Base-by-base conservation (phyloP, 305 asterid genomes). In the Fraxinus sp. region DNA sequence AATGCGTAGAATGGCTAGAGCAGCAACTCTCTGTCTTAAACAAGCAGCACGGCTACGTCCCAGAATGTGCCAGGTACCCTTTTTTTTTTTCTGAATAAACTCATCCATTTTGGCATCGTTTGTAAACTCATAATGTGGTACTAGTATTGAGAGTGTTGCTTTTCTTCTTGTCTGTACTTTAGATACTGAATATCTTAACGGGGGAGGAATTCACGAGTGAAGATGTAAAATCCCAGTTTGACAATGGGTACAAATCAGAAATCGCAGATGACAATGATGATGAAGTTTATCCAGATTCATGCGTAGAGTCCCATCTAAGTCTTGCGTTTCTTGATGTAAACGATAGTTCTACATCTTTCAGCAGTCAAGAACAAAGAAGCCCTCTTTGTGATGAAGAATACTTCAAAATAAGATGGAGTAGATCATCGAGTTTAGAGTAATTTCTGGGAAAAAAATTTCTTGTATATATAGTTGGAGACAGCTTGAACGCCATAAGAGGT, bases 31-130 rank as follows among this genome's bases (percentile, higher is more conserved):
- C 16, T 96, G 99, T 83, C 93, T 96, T 73, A 93, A 92, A 84
- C 99, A 90, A 85, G 90, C 99, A 79, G 92, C 98, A 24, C 84
- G 98, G 37, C 91, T 89, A 72, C 99, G 99, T 43, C 98, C 98
- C 71, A 89, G 91, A 46, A 93, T 93, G 89, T 83, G 78, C 79
- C 95, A 93, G 95, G 99, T 94, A 89, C 62, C 62, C 0, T 18
- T 71, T 77, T 68, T 39, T 33, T 33, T 33, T 33, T 3, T 3
- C 35, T 32, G 64, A 43, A 16, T 49, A 4, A 30, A 28, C 18
- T 37, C 3, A 32, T 82, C 28, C 11, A 41, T 5, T 4, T 32
- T 32, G 4, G 9, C 59, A 5, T 41, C 0, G 16, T 64, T 5
- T 30, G 8, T 14, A 37, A n/a, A 83, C 35, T 24, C 76, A 30